Base-by-base conservation (phyloP, 225 moss, liverwort and hornwort species). In the Lunularia cruciata region DNA sequence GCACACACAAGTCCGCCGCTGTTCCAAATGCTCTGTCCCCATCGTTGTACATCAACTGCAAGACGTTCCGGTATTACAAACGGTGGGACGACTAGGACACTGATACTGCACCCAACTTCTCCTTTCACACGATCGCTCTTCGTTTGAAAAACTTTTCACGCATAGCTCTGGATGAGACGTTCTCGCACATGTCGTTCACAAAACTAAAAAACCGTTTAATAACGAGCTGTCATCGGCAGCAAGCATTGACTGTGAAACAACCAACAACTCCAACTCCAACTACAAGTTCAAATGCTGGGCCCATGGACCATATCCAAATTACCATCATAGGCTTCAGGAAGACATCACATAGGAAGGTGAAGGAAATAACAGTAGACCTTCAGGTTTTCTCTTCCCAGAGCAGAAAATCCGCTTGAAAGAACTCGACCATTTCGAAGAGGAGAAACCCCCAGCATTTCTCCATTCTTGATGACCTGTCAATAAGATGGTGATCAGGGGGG, bases 401-500 rank as follows among this genome's bases (percentile, higher is more conserved):
- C 45, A 22, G 91, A 91, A 61, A 98, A 98, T 8, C 98, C 98
- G 81, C 91, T 98, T 39, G 98, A 98, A 55, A 98, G 88, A 72
- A 98, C 98, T 40, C 87, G 83, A 19, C 98, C 91, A 69, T 93
- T 98, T 68, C 98, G 87, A 56, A 98, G 75, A 62, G 98, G 98
- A 83, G 98, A 93, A 70, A 98, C 98, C 49, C 98, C 98, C 73
- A 98, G 71, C 98, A 98, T 98, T 73, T 98, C 98, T 67, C 98
- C 98, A 68, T 98, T 98, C 51, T 88, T 98, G 18, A 98, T 98
- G 37, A 98, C 98, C 95, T 95, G 85, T 55, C 66, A 55, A 0
- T 3, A 62, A 1, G 69, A n/a, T 9, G 22, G 39, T 13, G 16
- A 15, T 27, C 28, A 46, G 23, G 33, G 6, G 57, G 25, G 1